Conservation (phyloP, 129 eudicot species). For the Centrapalus pauciflorus region DNA sequence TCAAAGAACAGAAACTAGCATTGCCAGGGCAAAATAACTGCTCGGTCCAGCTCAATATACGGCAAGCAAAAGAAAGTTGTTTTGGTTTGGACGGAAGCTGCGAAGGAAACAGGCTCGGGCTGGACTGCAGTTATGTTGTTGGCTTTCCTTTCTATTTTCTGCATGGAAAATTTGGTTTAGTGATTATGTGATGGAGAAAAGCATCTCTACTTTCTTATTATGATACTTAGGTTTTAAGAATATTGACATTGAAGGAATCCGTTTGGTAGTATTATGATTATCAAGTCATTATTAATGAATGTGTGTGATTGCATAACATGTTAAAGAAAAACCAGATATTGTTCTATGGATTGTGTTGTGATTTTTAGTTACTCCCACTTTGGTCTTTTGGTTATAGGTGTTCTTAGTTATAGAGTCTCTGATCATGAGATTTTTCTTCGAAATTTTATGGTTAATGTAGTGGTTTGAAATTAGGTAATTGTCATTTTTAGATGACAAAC, state of each 20-base stretch:
- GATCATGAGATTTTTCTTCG: no score
- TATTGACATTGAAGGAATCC: conserved; percentile 10
- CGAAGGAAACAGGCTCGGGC: neutral
- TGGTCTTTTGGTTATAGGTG: no score
- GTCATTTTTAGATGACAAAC: no score
- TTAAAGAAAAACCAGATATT: conserved; percentile 6
- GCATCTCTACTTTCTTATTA: neutral
- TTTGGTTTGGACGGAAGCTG: conserved; percentile 11
- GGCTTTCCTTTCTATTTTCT: conserved; percentile 15
- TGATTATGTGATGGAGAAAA: conserved; percentile 9
- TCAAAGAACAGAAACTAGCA: conserved; percentile 53
- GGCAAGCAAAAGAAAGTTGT: conserved; percentile 1
- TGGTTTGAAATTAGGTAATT: no score
- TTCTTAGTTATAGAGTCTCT: no score
- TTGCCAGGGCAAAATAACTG: no score
- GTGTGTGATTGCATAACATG: conserved; percentile 23
- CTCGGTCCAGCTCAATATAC: neutral
- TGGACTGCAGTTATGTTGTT: neutral
- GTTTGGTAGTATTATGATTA: neutral
- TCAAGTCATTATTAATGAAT: neutral
- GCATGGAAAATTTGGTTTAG: conserved; percentile 1
- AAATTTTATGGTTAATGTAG: no score
- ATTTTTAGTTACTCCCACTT: neutral
- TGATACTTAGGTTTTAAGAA: neutral
- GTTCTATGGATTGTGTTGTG: neutral